These are phyloP conservation scores for Conticribra guillardii DNA, from an alignment of 108 stramenopile genomes.

Conservation along the genomic window DNA sequence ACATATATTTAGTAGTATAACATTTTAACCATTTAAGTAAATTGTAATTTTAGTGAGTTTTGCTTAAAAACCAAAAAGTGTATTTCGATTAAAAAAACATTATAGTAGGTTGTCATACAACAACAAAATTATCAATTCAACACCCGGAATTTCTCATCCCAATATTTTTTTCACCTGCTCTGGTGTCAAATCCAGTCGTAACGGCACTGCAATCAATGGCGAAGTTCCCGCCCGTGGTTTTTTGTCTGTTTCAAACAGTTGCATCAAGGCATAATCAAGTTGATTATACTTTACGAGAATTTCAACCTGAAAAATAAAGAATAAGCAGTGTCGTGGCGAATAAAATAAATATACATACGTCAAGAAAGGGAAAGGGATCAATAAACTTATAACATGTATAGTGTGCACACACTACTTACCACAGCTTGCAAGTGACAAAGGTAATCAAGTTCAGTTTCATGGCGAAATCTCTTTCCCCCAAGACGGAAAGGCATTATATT, in stretches of 20 bases:
- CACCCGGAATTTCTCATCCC: too few relatives aligned
- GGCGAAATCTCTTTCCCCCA: slow-evolving; percentile 58
- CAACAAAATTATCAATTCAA: too few relatives aligned
- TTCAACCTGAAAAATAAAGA: slow-evolving; percentile 48
- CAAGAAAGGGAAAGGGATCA: neutral
- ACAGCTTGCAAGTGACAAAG: slow-evolving; percentile 81
- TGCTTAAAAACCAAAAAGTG: too few relatives aligned
- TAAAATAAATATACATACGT: neutral
- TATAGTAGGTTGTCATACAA: too few relatives aligned
- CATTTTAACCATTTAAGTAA: too few relatives aligned
- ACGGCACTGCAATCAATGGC: slow-evolving; percentile 73
- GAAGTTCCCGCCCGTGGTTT: slow-evolving; percentile 69
- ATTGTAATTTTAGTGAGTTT: too few relatives aligned
- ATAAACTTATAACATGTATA: neutral
- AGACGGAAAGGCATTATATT: slow-evolving; percentile 69
- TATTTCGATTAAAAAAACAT: too few relatives aligned
- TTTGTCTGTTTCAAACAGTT: slow-evolving; percentile 70
- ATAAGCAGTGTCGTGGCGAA: neutral
- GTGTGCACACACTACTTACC: slow-evolving; percentile 5
- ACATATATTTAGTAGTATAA: too few relatives aligned
- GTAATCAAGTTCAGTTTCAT: slow-evolving; percentile 74
- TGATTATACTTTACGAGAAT: slow-evolving; percentile 76
- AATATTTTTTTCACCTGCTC: slow-evolving; percentile 71
- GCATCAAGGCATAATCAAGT: slow-evolving; percentile 61
- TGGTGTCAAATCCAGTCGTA: slow-evolving; percentile 66